A percentile compares a stretch with the other conserved stretches of the same genome.
Conservation (phyloP, 192 early-diverging fungal genomes). For the Coemansia sp. region DNA sequence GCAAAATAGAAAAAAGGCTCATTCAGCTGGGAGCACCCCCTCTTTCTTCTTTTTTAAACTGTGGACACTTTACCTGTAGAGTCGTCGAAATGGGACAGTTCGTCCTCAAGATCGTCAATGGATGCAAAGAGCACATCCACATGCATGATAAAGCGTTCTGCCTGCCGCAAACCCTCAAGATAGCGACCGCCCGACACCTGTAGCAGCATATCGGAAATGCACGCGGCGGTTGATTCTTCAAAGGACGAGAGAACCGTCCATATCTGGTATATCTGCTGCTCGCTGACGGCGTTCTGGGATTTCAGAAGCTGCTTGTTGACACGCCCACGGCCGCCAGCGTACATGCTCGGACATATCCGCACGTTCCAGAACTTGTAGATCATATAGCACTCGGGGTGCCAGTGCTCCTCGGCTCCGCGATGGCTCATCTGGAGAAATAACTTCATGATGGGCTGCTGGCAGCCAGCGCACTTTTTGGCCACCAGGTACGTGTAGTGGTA, state of each 20-base stretch:
- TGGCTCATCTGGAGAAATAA: constrained; percentile 94
- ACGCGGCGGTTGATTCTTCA: constrained; percentile 95
- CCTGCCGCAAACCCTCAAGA: constrained; percentile 79
- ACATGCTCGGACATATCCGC: constrained; percentile 47
- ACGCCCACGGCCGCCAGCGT: constrained; percentile 46
- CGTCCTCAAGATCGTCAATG: constrained; percentile 82
- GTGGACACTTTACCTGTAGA: constrained; percentile 45
- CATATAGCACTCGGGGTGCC: constrained; percentile 99
- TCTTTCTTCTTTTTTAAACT: not conserved
- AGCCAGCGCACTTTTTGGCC: constrained; percentile 94
- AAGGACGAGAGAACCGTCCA: constrained; percentile 90
- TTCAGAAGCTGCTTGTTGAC: constrained; percentile 52
- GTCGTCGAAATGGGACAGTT: constrained; percentile 69
- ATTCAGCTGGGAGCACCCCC: too few relatives aligned
- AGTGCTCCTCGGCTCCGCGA: constrained; percentile 77
- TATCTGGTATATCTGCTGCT: constrained; percentile 88
- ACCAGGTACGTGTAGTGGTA: constrained; percentile 91
- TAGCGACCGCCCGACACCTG: constrained; percentile 85
- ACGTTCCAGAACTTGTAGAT: constrained; percentile 85
- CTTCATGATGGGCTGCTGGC: constrained; percentile 91
- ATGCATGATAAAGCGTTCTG: constrained; percentile 85
- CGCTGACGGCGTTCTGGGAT: constrained; percentile 55
- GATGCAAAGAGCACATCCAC: constrained; percentile 90
- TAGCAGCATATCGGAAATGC: constrained; percentile 93
- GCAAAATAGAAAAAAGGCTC: too few relatives aligned